Evolutionary conservation across 768 basidiomycete genomes (phyloP).

Genomic region (Butyriboletus loyo): DNA sequence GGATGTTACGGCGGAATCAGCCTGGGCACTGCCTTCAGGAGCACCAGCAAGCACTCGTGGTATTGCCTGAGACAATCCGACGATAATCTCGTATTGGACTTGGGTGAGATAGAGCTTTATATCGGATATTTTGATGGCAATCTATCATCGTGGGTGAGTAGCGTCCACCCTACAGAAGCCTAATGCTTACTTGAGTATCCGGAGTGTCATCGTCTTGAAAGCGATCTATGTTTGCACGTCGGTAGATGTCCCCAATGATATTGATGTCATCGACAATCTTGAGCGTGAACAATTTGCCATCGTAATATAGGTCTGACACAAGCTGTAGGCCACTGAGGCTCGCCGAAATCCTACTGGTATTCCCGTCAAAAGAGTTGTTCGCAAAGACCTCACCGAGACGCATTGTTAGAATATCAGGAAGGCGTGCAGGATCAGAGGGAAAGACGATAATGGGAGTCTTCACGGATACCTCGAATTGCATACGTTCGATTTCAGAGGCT

Average conservation of each 20-base stretch:
- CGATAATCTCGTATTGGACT: constrained; percentile 71
- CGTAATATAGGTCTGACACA: constrained; percentile 59
- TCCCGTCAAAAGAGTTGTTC: constrained; percentile 62
- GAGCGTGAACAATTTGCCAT: constrained; percentile 49
- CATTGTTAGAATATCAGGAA: constrained; percentile 70
- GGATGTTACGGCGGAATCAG: constrained; percentile 23
- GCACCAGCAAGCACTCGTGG: constrained; percentile 56
- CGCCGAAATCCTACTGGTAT: constrained; percentile 61
- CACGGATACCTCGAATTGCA: constrained; percentile 89
- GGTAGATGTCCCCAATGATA: constrained; percentile 64
- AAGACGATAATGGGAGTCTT: constrained; percentile 91
- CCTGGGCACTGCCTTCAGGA: constrained; percentile 40
- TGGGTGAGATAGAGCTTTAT: constrained; percentile 83
- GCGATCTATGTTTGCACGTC: constrained; percentile 56
- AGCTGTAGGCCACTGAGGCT: constrained; percentile 83
- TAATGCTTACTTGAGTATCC: constrained; percentile 63
- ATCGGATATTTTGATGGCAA: constrained; percentile 74
- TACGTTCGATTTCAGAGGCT: constrained; percentile 89
- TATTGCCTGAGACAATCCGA: constrained; percentile 65
- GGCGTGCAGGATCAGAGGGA: constrained; percentile 62
- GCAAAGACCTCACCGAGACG: constrained; percentile 88
- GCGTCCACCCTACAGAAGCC: not conserved
- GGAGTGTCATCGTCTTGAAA: constrained; percentile 52
- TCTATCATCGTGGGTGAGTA: constrained; percentile 39
- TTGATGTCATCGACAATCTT: constrained; percentile 93